Evolutionary conservation across 2,329 filamentous ascomycete genomes (phyloP), one percentile per base, ranked within the genome.

Genomic region (Pestalotiopsis sp.): DNA sequence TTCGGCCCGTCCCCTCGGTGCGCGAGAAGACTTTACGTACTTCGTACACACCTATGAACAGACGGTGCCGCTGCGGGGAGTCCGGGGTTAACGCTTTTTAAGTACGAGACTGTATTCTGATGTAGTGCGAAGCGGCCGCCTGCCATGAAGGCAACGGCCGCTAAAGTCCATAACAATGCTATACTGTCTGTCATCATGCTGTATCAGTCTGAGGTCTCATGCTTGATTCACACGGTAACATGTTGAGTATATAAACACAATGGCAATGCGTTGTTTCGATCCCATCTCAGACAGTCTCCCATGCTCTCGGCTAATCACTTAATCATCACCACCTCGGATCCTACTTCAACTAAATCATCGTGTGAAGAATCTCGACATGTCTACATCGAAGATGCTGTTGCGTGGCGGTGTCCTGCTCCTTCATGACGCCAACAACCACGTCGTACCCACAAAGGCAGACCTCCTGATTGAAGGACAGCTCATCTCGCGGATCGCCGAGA

Each of bases 361-460:
- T 20, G 20, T 20, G 9, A 52, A 9, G 2, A 17, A 6, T 1
- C 2, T 36, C 45, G 14, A 52, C 2, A 67, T 67, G 65, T 27
- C 65, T 7, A 14, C 14, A 31, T 59, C 52, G 2, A 56, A 23
- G 13, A 69, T 72, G n/a, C 68, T 73, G 17, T 67, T 72, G 14
- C 68, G 68, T 60, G 71, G 67, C 12, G 70, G 70, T 58, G 72
- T 67, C n/a, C 36, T 72, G 20, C 67, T 72, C 9, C 31, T 71
- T 13, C 72, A 73, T 59, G 70, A 71, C 27, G 69, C 67, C 17
- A 25, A 68, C n/a, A 68, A 68, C 49, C 63, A 70, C 62, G 66
- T 72, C 13, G 56, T 65, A 36, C 72, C 71, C 14, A 69, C 67
- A 4, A 60, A 67, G 38, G 67, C 70, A 13, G 71, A 73, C 25